Base-by-base conservation (phyloP, 495 filamentous ascomycete genomes). In the Aspergillus panamensis region DNA sequence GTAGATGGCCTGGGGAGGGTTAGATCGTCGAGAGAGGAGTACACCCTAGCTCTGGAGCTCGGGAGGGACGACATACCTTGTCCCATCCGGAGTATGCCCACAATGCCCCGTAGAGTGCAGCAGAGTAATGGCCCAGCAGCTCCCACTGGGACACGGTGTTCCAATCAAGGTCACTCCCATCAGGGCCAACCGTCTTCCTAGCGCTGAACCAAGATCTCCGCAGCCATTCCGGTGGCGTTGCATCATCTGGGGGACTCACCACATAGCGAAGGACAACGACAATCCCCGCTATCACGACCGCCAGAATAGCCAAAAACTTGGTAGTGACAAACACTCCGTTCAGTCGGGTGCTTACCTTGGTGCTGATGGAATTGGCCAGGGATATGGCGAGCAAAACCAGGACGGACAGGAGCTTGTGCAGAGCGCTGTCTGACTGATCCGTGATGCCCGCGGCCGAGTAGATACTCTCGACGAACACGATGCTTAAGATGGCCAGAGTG, bases 11-110 rank as follows among this genome's bases (percentile, higher is more conserved):
- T 64, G 19, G 29, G 3, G n/a, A 16, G 20, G 0, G 8, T 56
- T n/a, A 47, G 30, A 25, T 16, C 12, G 1, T 14, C 8, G 1
- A 29, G 3, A 48, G 25, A 25, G 5, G 5, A 25, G 25, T 25
- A 9, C 20, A 30, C 13, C 13, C 8, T 0, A 3, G 17, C 4
- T 12, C 0, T 6, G 2, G 14, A 19, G 10, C 17, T 33, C 16
- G 2, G 16, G 29, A 16, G 3, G 14, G 25, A 25, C 2, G 25
- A 52, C 54, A 29, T 53, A 55, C 62, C 58, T 65, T 65, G 19
- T 65, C 62, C 62, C 62, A 65, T 3, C 62, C 62, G 0, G 62
- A 65, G 44, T 65, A 65, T 1, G 62, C 62, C 62, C 62, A 65
- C 0, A 65, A 52, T 1, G 62, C 62, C 9, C 62, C 62, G 25